Evolutionary conservation across 345 rosid genomes (phyloP).

Genomic region (Dipteronia dyeriana): DNA sequence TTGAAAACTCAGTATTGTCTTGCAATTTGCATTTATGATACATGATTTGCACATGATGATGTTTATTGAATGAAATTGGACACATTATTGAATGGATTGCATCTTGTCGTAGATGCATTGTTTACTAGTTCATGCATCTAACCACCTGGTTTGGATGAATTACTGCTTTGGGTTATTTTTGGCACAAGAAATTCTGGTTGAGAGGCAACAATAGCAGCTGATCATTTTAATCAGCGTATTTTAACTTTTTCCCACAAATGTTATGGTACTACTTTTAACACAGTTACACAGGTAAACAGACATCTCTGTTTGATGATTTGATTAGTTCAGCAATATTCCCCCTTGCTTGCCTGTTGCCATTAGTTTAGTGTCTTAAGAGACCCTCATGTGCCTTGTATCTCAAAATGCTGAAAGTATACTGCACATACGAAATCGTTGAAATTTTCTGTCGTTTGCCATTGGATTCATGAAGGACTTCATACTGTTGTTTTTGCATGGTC

Average conservation of each 20-base stretch:
- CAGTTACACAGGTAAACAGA: not conserved
- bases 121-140: not conserved
- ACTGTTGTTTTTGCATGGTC: conserved; percentile 2
- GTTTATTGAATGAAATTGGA: not conserved
- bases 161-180: not conserved
- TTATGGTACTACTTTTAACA: not conserved
- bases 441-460: not conserved
- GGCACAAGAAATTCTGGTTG: not conserved
- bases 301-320: not conserved
- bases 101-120: not conserved
- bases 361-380: not conserved
- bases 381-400: not conserved
- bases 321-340: not conserved
- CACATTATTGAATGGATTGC: conserved; percentile 4
- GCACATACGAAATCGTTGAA: not conserved
- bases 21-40: not conserved
- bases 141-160: not conserved
- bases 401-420: not conserved
- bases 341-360: not conserved
- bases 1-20: not conserved
- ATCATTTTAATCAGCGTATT: not conserved
- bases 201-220: not conserved
- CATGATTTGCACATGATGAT: not conserved
- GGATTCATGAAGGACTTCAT: not conserved
- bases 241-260: not conserved